phyloP scores from a whole-genome alignment of 2,329 filamentous ascomycete species.

The Epichloe elymi region DNA sequence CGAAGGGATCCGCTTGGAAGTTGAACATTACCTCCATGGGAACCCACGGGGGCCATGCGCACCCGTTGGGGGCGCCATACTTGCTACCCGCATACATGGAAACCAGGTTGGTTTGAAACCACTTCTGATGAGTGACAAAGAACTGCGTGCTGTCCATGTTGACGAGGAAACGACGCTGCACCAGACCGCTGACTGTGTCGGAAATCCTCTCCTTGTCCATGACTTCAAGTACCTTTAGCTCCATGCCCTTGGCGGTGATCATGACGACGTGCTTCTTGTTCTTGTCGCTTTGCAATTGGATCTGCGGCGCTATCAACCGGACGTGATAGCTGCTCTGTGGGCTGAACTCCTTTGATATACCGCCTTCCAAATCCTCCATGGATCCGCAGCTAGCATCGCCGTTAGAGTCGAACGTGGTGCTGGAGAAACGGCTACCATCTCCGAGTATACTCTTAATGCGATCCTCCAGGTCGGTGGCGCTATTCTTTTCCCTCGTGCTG shows the following conservation, averaged over 20 bases:
- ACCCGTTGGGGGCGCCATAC: slow-evolving; percentile 74
- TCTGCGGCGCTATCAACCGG: slow-evolving; percentile 89
- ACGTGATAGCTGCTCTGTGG: slow-evolving; percentile 91
- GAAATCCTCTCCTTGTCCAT: slow-evolving; percentile 92
- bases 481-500: slow-evolving; percentile 40
- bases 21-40: slow-evolving; percentile 98
- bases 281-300: slow-evolving; percentile 96
- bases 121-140: slow-evolving; percentile 91
- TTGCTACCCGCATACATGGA: slow-evolving; percentile 90
- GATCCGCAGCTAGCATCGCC: slow-evolving; percentile 24
- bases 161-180: slow-evolving; percentile 85
- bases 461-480: slow-evolving; percentile 58
- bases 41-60: slow-evolving; percentile 95
- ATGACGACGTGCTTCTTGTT: slow-evolving; percentile 93
- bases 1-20: slow-evolving; percentile 83
- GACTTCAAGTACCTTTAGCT: slow-evolving; percentile 91
- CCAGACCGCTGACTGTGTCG: slow-evolving; percentile 86
- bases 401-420: slow-evolving; percentile 18
- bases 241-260: slow-evolving; percentile 95
- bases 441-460: slow-evolving; percentile 74
- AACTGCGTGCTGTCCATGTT: slow-evolving; percentile 98
- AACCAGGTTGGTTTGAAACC: slow-evolving; percentile 69
- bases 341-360: slow-evolving; percentile 77
- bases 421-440: slow-evolving; percentile 71
- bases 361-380: slow-evolving; percentile 52